A percentile compares a stretch with the other conserved stretches of the same genome.
phyloP scores from a whole-genome alignment of 495 filamentous ascomycete genomes.

The Pyrenopolyporus hunteri region DNA sequence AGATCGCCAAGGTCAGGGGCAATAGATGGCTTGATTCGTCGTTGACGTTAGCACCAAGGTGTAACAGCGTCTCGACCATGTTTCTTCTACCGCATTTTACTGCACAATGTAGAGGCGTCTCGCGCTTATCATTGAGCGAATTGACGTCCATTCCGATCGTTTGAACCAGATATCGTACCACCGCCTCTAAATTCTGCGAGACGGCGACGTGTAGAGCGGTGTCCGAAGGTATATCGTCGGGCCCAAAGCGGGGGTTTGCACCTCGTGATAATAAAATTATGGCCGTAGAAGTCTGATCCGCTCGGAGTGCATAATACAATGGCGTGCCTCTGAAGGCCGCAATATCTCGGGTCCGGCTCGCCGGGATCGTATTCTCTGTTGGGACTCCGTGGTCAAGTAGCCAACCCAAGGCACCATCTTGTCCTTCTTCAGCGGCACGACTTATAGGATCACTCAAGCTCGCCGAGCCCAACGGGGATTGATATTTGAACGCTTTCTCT shows the following conservation, averaged over 20 bases:
- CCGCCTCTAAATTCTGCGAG: not conserved
- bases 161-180: slow-evolving; percentile 14
- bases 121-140: not conserved
- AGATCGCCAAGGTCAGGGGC: slow-evolving; percentile 8
- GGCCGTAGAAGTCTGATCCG: not conserved
- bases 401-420: slow-evolving; percentile 5
- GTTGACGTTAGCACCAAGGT: slow-evolving; percentile 19
- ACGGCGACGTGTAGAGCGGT: slow-evolving; percentile 20
- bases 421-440: not conserved
- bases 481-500: slow-evolving; percentile 15
- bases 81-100: not conserved
- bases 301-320: slow-evolving; percentile 2
- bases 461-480: not conserved
- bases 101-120: slow-evolving; percentile 15
- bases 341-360: not conserved
- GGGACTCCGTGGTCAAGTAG: slow-evolving; percentile 21
- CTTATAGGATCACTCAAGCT: not conserved
- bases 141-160: slow-evolving; percentile 10
- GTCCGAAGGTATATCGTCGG: too few species aligned
- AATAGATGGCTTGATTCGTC: not conserved
- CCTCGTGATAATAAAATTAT: slow-evolving; percentile 12
- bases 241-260: slow-evolving; percentile 2
- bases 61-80: not conserved
- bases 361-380: not conserved
- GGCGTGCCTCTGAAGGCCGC: not conserved